Percentiles rank a stretch among this genome's conserved stretches.
Evolutionary conservation across 352 stramenopile species (phyloP).

Genomic region (Phytophthora quininea): DNA sequence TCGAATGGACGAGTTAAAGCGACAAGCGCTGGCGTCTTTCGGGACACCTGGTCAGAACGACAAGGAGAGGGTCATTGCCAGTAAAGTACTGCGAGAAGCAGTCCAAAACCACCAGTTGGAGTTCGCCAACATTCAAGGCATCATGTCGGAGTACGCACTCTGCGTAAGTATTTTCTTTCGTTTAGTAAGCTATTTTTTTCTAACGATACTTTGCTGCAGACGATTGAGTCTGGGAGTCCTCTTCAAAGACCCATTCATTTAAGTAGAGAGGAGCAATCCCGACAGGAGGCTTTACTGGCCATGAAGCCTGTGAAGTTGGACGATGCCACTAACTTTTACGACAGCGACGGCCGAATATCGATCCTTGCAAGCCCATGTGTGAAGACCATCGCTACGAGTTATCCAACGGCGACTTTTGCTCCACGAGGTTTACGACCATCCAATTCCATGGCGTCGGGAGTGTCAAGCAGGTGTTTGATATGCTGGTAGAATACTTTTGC

Average conservation of each 20-base stretch:
- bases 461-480: conserved; percentile 45
- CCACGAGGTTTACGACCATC: conserved; percentile 33
- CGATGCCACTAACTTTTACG: conserved; percentile 36
- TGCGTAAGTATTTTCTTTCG: conserved; percentile 25
- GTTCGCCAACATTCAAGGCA: conserved; percentile 45
- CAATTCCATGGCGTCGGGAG: conserved; percentile 35
- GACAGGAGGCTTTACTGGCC: conserved; percentile 22
- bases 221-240: conserved; percentile 39
- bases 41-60: conserved; percentile 29
- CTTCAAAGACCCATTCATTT: conserved; percentile 41
- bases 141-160: conserved; percentile 49
- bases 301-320: conserved; percentile 37
- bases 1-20: conserved; percentile 33
- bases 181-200: not conserved
- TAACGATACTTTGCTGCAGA: conserved; percentile 16
- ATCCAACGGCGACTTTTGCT: conserved; percentile 35
- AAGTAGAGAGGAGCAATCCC: conserved; percentile 7
- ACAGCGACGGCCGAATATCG: conserved; percentile 31
- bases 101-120: conserved; percentile 43
- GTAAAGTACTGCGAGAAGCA: conserved; percentile 40
- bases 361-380: conserved; percentile 39
- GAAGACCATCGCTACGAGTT: conserved; percentile 38
- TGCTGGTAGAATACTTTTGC: conserved; percentile 37
- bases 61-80: conserved; percentile 32
- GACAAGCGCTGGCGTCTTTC: conserved; percentile 27